Conservation (phyloP, 2,329 filamentous ascomycete genomes). For the Drechslera avenae region DNA sequence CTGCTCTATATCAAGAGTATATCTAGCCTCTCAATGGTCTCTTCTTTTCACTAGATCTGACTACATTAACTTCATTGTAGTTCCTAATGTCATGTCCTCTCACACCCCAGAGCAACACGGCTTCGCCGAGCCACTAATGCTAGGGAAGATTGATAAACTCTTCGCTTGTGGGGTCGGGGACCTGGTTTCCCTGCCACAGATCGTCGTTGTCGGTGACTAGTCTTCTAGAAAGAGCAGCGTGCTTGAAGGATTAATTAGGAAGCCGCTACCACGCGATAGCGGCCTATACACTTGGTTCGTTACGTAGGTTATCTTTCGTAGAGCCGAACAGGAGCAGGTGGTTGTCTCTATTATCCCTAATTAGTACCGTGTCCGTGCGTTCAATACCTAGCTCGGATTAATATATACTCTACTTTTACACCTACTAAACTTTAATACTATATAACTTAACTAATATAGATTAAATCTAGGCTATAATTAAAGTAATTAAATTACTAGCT, state of each 20-base stretch:
- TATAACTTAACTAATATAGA: too few relatives aligned
- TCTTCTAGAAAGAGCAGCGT: constrained; percentile 46
- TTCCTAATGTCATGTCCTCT: background rate
- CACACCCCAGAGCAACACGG: background rate
- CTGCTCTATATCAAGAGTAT: background rate
- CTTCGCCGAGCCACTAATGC: constrained; percentile 10
- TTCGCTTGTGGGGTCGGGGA: constrained; percentile 44
- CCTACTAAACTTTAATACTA: too few relatives aligned
- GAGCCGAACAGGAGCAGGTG: constrained; percentile 16
- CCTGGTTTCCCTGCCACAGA: constrained; percentile 32
- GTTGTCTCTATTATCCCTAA: constrained; percentile 8
- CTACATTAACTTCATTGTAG: background rate
- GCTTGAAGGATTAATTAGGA: constrained; percentile 39
- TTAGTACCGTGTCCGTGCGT: too few relatives aligned
- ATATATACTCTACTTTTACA: too few relatives aligned
- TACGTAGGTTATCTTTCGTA: constrained; percentile 53
- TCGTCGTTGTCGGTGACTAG: constrained; percentile 47
- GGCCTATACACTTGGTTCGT: constrained; percentile 54
- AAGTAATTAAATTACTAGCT: too few relatives aligned
- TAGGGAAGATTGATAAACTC: constrained; percentile 45
- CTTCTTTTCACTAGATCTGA: background rate
- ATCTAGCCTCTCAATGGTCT: background rate
- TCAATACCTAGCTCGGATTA: too few relatives aligned
- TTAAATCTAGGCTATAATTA: too few relatives aligned
- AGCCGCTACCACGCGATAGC: constrained; percentile 49